Conservation (phyloP, 306 rosid genomes). For the Mimosa pudica region DNA sequence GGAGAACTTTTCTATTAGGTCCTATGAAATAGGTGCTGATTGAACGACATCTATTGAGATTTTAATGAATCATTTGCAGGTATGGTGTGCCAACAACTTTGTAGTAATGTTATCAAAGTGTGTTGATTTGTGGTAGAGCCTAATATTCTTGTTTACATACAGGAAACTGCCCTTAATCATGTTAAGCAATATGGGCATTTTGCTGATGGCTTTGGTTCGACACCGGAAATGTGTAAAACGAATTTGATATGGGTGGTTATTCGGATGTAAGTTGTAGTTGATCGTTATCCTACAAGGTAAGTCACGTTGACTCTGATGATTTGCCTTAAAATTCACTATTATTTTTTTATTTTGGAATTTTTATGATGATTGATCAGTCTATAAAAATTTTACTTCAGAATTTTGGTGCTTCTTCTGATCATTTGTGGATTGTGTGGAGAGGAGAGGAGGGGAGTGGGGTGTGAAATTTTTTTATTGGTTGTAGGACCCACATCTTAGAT, state of each 20-base stretch:
- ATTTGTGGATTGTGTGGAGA: constrained; percentile 1
- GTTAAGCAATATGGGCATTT: constrained; percentile 89
- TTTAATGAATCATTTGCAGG: constrained; percentile 97
- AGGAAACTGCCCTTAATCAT: constrained; percentile 99
- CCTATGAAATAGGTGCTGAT: constrained; percentile 99
- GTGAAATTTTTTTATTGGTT: too few relatives aligned
- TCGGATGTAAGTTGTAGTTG: constrained; percentile 91
- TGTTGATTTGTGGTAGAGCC: constrained; percentile 13
- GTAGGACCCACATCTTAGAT: too few relatives aligned
- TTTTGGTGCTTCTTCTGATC: background rate
- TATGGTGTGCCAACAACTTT: constrained; percentile 20
- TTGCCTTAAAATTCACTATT: background rate
- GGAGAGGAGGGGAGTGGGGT: too few relatives aligned
- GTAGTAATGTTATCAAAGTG: constrained; percentile 10
- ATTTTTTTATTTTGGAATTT: constrained; percentile 23
- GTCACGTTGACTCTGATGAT: constrained; percentile 31
- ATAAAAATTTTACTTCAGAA: background rate
- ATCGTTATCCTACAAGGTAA: constrained; percentile 97
- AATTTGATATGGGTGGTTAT: constrained; percentile 98
- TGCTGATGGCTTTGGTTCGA: constrained; percentile 97
- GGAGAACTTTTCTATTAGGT: constrained; percentile 91
- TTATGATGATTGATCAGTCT: constrained; percentile 18
- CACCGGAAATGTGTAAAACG: constrained; percentile 92
- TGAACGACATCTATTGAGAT: constrained; percentile 98
- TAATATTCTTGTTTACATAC: constrained; percentile 36